Base-by-base conservation (phyloP, 352 stramenopile genomes). In the Phytophthora meadii region DNA sequence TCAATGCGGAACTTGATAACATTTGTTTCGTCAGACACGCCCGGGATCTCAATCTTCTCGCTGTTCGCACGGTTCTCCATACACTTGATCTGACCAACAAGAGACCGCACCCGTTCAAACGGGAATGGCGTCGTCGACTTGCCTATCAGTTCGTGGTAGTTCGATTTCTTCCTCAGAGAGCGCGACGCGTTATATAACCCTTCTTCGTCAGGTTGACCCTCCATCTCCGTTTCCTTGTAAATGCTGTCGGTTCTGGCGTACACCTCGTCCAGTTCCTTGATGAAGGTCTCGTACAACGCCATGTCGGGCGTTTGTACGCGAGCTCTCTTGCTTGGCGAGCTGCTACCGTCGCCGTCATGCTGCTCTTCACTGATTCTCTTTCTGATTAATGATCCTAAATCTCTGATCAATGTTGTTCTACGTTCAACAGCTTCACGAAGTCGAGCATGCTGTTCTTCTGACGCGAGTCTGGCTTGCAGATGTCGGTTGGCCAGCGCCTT, bases 241-340 rank as follows among this genome's bases (percentile, higher is more conserved):
- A 71, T 44, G 2, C 49, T 58, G 12, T 78, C 65, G 4, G 63
- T 69, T 4, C 46, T 30, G 1, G 66, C 61, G 14, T 78, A 78
- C 0, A 67, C 41, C 2, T 69, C 61, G 17, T 78, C 68, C 46
- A 75, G 28, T n/a, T 74, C 66, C 5, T 52, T 60, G 17, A 74
- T 36, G 40, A 70, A 74, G 1, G 54, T 54, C n/a, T 67, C 51
- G 14, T 71, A 72, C 27, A 72, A 41, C 8, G 46, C 45, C 45
- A 52, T 49, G 15, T 75, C 56, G 0, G 68, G 68, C 1, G 62
- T 61, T 15, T 65, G 40, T 0, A 55, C 17, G 5, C 68, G 55
- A 11, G 27, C n/a, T 28, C 19, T 62, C 30, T 74, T 74, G 0
- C 8, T 28, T 8, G 59, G 28, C 9, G 27, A 39, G 7, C 17